Evolutionary conservation across 345 rosid genomes (phyloP).

Genomic region (Citrus unshiu): DNA sequence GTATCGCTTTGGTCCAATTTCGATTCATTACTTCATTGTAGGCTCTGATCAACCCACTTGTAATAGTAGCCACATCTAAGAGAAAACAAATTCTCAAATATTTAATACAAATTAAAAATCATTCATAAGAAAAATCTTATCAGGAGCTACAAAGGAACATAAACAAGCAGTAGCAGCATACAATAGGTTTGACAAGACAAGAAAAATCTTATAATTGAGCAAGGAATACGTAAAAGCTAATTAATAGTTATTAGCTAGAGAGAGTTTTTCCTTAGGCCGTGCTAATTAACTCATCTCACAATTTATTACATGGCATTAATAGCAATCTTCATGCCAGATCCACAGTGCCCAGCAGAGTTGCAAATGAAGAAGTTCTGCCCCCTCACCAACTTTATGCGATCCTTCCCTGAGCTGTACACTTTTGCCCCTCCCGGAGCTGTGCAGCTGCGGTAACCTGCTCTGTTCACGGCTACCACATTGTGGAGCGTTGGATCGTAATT

Average conservation of each 20-base stretch:
- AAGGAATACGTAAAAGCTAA: background rate
- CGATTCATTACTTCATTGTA: no score
- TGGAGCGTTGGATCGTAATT: slow-evolving; percentile 37
- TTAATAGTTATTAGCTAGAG: background rate
- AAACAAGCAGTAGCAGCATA: no score
- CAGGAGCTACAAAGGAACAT: no score
- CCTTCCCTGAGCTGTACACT: slow-evolving; percentile 39
- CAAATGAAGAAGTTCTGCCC: slow-evolving; percentile 54
- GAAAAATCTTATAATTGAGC: no score
- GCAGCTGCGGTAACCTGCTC: slow-evolving; percentile 33
- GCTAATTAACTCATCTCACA: no score
- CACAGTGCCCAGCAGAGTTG: slow-evolving; percentile 41
- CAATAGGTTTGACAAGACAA: no score
- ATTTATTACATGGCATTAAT: slow-evolving; percentile 27
- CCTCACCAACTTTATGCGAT: slow-evolving; percentile 36
- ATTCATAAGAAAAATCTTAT: no score
- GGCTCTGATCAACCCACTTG: no score
- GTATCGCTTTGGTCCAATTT: no score
- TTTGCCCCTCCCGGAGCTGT: slow-evolving; percentile 30
- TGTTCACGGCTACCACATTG: slow-evolving; percentile 45
- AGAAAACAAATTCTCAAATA: no score
- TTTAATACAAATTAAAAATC: no score
- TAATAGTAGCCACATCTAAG: no score
- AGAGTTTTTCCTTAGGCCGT: background rate
- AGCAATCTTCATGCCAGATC: slow-evolving; percentile 50